phyloP scores from a whole-genome alignment of 169 alveolate species.

The Toxoplasma gondii region DNA sequence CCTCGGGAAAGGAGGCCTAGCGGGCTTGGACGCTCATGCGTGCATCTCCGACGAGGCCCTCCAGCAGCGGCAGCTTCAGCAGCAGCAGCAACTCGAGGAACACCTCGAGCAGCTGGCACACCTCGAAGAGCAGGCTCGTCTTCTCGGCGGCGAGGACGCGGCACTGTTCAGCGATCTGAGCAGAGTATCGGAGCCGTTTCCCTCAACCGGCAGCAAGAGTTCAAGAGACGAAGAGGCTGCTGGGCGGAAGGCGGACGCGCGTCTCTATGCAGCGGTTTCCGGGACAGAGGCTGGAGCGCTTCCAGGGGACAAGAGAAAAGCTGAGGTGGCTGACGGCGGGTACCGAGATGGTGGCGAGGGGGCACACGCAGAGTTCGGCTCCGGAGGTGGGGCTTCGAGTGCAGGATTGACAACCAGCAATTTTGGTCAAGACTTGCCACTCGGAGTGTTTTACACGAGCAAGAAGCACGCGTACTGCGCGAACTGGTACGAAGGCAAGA shows the following conservation, averaged over 20 bases:
- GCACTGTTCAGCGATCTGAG: neutral
- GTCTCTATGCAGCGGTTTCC: neutral
- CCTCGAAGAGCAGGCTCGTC: neutral
- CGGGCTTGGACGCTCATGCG: neutral
- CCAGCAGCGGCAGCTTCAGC: constrained; percentile 15
- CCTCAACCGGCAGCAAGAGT: no score
- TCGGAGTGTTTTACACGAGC: constrained; percentile 31
- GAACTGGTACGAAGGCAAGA: constrained; percentile 27
- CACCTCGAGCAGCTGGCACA: neutral
- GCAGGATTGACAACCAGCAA: neutral
- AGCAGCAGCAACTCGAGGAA: constrained; percentile 34
- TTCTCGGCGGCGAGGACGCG: neutral
- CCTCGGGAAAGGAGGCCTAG: neutral
- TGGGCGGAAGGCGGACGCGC: no score
- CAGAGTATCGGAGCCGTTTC: neutral
- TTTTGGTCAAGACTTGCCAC: neutral
- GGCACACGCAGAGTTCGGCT: neutral
- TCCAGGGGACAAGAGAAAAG: neutral
- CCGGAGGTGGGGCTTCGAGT: neutral
- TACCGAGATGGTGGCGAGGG: neutral
- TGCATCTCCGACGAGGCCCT: neutral
- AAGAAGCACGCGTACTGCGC: constrained; percentile 38
- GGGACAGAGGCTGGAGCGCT: neutral
- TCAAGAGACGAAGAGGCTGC: no score
- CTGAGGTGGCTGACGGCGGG: neutral